Percentiles rank a stretch among this genome's conserved stretches.
Conservation (phyloP, 768 basidiomycete genomes). For the Tylopilus balloui region DNA sequence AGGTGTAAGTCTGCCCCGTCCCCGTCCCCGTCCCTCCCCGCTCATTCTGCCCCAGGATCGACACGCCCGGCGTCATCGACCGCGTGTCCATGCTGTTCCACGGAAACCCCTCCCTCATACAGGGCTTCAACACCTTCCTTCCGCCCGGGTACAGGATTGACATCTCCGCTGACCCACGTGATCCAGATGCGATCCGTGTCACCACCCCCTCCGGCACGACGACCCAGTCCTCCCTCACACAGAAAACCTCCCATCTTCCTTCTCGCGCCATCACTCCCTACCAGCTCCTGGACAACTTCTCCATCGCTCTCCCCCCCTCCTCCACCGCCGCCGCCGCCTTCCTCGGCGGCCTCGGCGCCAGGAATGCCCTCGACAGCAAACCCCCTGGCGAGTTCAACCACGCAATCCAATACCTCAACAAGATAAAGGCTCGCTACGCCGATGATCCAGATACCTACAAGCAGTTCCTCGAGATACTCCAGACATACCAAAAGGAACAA, state of each 20-base stretch:
- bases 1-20: constrained; percentile 55
- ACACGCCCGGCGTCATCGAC: constrained; percentile 95
- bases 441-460: constrained; percentile 92
- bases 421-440: constrained; percentile 89
- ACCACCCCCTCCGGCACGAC: constrained; percentile 75
- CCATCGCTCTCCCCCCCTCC: constrained; percentile 43
- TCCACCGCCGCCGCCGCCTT: constrained; percentile 61
- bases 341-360: constrained; percentile 54
- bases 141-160: constrained; percentile 94
- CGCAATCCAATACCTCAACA: constrained; percentile 96
- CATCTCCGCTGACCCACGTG: constrained; percentile 62
- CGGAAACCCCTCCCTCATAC: constrained; percentile 84
- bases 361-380: constrained; percentile 47
- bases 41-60: constrained; percentile 57
- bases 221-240: constrained; percentile 46
- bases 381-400: constrained; percentile 77
- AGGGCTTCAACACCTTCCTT: constrained; percentile 97
- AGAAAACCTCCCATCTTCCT: constrained; percentile 6
- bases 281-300: constrained; percentile 34
- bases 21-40: not conserved
- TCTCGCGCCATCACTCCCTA: constrained; percentile 58
- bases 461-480: constrained; percentile 83
- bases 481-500: constrained; percentile 84
- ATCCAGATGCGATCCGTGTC: constrained; percentile 73
- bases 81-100: constrained; percentile 91